These are phyloP conservation scores for Apodospora peruviana DNA, from an alignment of 495 filamentous ascomycete species.

Conservation along the genomic window DNA sequence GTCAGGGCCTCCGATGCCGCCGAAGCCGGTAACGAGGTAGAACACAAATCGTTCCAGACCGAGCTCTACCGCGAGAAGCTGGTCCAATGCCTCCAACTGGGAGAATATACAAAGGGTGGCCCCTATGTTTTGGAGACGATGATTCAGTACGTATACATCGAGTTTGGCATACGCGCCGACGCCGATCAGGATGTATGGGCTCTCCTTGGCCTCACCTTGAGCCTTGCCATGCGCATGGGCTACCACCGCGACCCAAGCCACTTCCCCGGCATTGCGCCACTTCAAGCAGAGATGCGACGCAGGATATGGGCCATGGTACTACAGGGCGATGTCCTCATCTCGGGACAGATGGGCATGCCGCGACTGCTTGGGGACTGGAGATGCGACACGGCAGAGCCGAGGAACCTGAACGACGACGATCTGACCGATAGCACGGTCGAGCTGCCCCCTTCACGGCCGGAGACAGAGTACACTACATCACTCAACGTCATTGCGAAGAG, in stretches of 20 bases:
- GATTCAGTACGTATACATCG: conserved; percentile 21
- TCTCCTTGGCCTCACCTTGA: conserved; percentile 27
- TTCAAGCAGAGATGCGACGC: conserved; percentile 34
- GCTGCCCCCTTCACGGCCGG: conserved; percentile 30
- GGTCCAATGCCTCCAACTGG: conserved; percentile 29
- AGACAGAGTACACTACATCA: conserved; percentile 29
- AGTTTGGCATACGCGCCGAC: conserved; percentile 24
- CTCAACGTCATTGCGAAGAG: conserved; percentile 38
- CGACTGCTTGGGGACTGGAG: conserved; percentile 25
- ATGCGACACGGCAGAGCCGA: conserved; percentile 35
- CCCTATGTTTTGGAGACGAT: conserved; percentile 29
- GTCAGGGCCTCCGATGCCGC: not conserved
- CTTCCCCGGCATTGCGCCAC: conserved; percentile 42
- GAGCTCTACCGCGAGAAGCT: conserved; percentile 23
- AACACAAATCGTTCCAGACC: not conserved
- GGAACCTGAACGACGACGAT: conserved; percentile 39
- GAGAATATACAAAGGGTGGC: conserved; percentile 28
- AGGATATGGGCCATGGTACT: conserved; percentile 37
- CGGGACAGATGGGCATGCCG: conserved; percentile 35
- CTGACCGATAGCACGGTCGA: conserved; percentile 31
- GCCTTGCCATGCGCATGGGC: conserved; percentile 47
- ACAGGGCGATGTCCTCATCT: conserved; percentile 30
- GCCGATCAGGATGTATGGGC: conserved; percentile 25
- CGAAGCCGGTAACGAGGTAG: not conserved
- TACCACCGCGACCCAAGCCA: conserved; percentile 52